Base-by-base conservation (phyloP, 176 grass and related monocot genomes). In the Oryza meyeriana region DNA sequence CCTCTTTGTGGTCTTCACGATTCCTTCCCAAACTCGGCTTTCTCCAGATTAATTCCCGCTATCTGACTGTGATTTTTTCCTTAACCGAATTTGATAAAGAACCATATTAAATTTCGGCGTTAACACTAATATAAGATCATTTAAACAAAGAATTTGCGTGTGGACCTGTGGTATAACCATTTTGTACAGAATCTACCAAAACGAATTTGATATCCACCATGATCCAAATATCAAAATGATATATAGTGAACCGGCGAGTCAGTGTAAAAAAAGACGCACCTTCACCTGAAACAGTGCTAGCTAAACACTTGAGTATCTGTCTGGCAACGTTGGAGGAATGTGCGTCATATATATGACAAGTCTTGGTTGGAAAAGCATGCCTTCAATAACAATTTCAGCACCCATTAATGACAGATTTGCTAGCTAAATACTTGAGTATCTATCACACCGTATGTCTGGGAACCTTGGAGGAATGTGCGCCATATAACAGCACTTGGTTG, bases 381-480 rank as follows among this genome's bases (percentile, higher is more conserved):
- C 69, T 71, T 75, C 87, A 74, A 94, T 90, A 64, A 95, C 71
- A 80, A 13, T 22, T 2, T 82, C 84, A 59, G 90, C 90, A 72
- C 92, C 76, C 24, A 84, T 86, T 61, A 93, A 58, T 58, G 52
- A 57, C 22, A 58, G 8, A 58, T 22, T 58, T 58, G 52, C 52
- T 58, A 58, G 29, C 79, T 61, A 86, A 90, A 64, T 31, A 82
- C 18, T 27, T 78, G 83, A 58, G 66, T 42, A 41, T 78, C 76
- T 61, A 32, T 78, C 66, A 77, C 47, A 61, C 84, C 81, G 82
- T 81, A 91, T 89, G 74, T 86, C 67, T 88, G 81, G 62, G 88
- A 95, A 79, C 90, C 90, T 88, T 91, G 80, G 71, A 98, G 90
- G 35, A 91, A 93, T 61, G 74, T 84, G 58, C 90, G 88, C 82